Base-by-base conservation (phyloP, 257 asterid species). In the Linderniella brevidens region DNA sequence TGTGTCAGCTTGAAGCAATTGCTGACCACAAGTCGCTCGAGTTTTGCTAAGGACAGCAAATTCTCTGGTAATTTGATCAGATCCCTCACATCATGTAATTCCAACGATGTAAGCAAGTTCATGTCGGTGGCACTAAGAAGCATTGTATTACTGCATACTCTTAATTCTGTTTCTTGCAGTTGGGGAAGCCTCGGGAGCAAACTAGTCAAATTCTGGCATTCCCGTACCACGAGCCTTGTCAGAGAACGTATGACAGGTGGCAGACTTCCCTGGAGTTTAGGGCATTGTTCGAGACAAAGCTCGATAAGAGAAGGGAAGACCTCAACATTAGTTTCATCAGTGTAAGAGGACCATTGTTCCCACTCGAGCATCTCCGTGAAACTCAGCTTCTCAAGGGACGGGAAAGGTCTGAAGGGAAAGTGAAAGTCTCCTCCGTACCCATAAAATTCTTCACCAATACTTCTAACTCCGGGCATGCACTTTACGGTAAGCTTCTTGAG, bases 321-420 rank as follows among this genome's bases (percentile, higher is more conserved):
- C 13, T 52, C 55, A 1, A 14, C 13, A 9, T 64, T 68, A 43
- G 59, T 48, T 17, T 50, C 63, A 45, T 32, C 41, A 20, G 18
- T 17, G 46, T 46, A 29, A 13, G 37, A 40, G 8, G 60, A 59
- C 83, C 76, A 71, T 35, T 54, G 57, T 53, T 59, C 60, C 79
- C 76, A 68, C 43, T 68, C 83, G 19, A 41, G 48, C 79, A 71
- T 71, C 40, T 62, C 62, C 42, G 16, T 36, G 43, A 75, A 61
- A 39, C 64, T 59, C 53, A 75, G 61, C 58, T 43, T 62, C 63
- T 62, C 58, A 17, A 71, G 67, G 4, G 67, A 57, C 15, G 56
- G 50, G 62, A 75, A 75, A 58, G 68, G 49, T 18, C 48, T 49
- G 45, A 43, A 63, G 37, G 50, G 52, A 35, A 71, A 63, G 56